Conservation (phyloP, 768 basidiomycete genomes). For the Cyclocybe cylindracea region DNA sequence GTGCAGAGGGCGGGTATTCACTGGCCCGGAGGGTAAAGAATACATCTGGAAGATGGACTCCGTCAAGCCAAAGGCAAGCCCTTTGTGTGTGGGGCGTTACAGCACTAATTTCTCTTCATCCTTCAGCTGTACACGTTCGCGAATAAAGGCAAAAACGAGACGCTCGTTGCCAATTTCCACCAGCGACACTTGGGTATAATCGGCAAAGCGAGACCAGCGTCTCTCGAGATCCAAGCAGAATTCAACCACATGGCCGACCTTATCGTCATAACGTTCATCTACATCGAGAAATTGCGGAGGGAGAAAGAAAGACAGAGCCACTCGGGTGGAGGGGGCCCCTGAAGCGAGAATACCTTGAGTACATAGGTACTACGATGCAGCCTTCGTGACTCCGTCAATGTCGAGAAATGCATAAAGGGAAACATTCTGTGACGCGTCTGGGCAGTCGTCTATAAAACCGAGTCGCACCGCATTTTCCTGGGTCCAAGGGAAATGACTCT, state of each 20-base stretch:
- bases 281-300: slow-evolving; percentile 10
- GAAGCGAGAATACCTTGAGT: no score
- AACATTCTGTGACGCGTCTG: no score
- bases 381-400: no score
- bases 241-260: slow-evolving; percentile 11
- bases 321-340: no score
- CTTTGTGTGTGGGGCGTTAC: background rate
- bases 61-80: slow-evolving; percentile 3
- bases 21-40: slow-evolving; percentile 25
- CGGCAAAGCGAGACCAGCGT: slow-evolving; percentile 4
- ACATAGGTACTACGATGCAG: no score
- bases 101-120: background rate
- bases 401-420: no score
- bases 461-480: no score
- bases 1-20: slow-evolving; percentile 25
- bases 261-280: background rate
- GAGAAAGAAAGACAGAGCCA: slow-evolving; percentile 6
- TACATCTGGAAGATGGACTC: slow-evolving; percentile 8
- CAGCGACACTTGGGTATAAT: background rate
- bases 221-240: slow-evolving; percentile 13
- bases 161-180: background rate
- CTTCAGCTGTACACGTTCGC: background rate
- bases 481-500: no score
- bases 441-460: no score
- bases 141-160: background rate